Evolutionary conservation across 2,329 filamentous ascomycete species (phyloP).

Genomic region (Pseudodiploospora longispora): DNA sequence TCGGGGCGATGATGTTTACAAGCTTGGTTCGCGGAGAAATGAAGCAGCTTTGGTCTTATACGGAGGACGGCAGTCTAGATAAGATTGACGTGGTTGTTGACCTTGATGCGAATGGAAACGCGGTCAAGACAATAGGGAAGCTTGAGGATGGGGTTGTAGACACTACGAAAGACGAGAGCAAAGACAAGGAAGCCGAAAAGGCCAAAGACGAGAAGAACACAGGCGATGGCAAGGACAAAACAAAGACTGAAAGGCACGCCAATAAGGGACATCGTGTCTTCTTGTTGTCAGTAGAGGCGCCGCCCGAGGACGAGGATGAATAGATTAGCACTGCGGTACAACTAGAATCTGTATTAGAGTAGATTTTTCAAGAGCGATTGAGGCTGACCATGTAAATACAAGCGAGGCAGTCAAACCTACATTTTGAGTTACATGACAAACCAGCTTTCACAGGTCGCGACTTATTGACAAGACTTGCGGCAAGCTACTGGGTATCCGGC

Average conservation of each 20-base stretch:
- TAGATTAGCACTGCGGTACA: neutral
- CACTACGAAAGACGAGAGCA: constrained; percentile 22
- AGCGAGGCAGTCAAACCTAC: no score
- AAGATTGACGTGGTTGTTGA: constrained; percentile 47
- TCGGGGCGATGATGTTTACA: constrained; percentile 67
- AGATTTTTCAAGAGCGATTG: no score
- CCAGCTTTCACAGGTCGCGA: no score
- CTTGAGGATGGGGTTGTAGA: constrained; percentile 30
- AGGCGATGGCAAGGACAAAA: constrained; percentile 3
- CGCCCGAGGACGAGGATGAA: constrained; percentile 13
- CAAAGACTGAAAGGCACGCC: neutral
- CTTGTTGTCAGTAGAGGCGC: constrained; percentile 25
- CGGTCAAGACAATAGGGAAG: constrained; percentile 31
- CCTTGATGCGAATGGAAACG: constrained; percentile 40
- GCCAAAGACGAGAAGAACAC: constrained; percentile 11
- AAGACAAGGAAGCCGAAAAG: constrained; percentile 14
- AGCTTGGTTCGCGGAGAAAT: constrained; percentile 65
- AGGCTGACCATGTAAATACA: no score
- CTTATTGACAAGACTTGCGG: no score
- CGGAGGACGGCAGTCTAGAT: constrained; percentile 58
- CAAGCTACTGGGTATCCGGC: no score
- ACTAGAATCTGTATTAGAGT: no score
- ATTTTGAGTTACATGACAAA: no score
- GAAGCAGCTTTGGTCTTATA: constrained; percentile 70
- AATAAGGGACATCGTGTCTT: constrained; percentile 23